phyloP scores from a whole-genome alignment of 169 alveolate species.

The Eimeria necatrix region DNA sequence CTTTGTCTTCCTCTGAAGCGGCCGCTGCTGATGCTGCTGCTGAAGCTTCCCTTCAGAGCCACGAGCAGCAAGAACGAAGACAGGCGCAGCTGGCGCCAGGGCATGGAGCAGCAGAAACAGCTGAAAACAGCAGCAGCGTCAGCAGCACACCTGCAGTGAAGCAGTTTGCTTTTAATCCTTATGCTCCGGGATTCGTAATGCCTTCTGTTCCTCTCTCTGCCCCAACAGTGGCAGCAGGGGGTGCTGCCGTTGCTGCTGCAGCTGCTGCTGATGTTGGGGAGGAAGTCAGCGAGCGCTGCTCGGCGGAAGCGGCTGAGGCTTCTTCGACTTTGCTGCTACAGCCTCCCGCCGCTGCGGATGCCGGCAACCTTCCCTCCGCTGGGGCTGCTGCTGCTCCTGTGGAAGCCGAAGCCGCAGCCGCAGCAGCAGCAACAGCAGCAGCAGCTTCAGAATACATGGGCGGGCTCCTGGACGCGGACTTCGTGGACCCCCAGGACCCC shows the following conservation, averaged over 20 bases:
- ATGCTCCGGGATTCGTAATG: slow-evolving; percentile 54
- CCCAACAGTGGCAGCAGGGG: slow-evolving; percentile 1
- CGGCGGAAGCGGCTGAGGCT: slow-evolving; percentile 53
- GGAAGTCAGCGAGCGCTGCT: slow-evolving; percentile 47
- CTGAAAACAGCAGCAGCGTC: slow-evolving; percentile 12
- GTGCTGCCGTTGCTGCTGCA: slow-evolving; percentile 6
- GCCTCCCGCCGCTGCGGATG: slow-evolving; percentile 16
- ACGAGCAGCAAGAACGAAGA: neutral
- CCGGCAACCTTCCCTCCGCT: neutral
- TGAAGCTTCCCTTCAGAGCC: slow-evolving; percentile 3
- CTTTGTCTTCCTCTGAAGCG: slow-evolving; percentile 1
- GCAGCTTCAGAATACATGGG: slow-evolving; percentile 63
- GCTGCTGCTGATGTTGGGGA: neutral
- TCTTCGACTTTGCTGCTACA: slow-evolving; percentile 50
- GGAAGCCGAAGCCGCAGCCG: slow-evolving; percentile 36
- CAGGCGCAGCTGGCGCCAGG: slow-evolving; percentile 24
- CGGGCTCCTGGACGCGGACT: slow-evolving; percentile 51
- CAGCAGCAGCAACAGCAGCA: slow-evolving; percentile 66
- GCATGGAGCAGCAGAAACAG: slow-evolving; percentile 27
- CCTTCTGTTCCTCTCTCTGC: slow-evolving; percentile 16
- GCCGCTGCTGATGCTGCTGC: slow-evolving; percentile 56
- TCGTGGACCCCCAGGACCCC: slow-evolving; percentile 66
- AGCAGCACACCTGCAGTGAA: slow-evolving; percentile 24
- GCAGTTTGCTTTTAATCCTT: slow-evolving; percentile 38
- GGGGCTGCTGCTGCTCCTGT: slow-evolving; percentile 16